phyloP scores from a whole-genome alignment of 768 basidiomycete species.

The Hemileccinum impolitum region DNA sequence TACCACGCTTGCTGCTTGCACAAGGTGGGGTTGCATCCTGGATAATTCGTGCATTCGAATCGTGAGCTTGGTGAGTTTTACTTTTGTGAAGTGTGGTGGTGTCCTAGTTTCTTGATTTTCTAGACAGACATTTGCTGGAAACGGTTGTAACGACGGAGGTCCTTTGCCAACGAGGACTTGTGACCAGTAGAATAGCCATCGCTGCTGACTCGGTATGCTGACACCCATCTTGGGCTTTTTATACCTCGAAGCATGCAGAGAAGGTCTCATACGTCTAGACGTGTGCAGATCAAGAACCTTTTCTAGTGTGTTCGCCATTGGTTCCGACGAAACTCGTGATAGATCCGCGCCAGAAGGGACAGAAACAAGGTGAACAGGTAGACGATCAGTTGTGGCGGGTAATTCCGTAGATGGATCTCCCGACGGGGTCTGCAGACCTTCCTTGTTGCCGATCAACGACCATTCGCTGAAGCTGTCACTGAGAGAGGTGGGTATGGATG shows the following conservation, averaged over 20 bases:
- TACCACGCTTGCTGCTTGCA: conserved; percentile 55
- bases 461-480: conserved; percentile 19
- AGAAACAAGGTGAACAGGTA: not conserved
- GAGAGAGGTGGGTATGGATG: conserved; percentile 21
- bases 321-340: conserved; percentile 16
- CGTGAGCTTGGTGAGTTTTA: conserved; percentile 54
- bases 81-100: conserved; percentile 35
- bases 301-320: conserved; percentile 39
- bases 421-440: conserved; percentile 14
- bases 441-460: conserved; percentile 19
- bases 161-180: conserved; percentile 55
- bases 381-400: not conserved
- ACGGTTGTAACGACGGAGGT: conserved; percentile 48
- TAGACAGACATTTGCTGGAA: not conserved
- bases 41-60: conserved; percentile 60
- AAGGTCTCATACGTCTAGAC: conserved; percentile 59
- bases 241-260: not conserved
- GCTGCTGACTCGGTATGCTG: conserved; percentile 77
- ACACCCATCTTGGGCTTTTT: conserved; percentile 53
- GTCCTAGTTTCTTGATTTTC: conserved; percentile 13
- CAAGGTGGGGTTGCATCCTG: conserved; percentile 46
- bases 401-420: not conserved
- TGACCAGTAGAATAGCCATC: conserved; percentile 80
- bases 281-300: conserved; percentile 68
- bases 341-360: conserved; percentile 3